Percentiles rank a stretch among this genome's conserved stretches.
Evolutionary conservation across 2,329 filamentous ascomycete species (phyloP).

Genomic region (Neonectria ditissima): DNA sequence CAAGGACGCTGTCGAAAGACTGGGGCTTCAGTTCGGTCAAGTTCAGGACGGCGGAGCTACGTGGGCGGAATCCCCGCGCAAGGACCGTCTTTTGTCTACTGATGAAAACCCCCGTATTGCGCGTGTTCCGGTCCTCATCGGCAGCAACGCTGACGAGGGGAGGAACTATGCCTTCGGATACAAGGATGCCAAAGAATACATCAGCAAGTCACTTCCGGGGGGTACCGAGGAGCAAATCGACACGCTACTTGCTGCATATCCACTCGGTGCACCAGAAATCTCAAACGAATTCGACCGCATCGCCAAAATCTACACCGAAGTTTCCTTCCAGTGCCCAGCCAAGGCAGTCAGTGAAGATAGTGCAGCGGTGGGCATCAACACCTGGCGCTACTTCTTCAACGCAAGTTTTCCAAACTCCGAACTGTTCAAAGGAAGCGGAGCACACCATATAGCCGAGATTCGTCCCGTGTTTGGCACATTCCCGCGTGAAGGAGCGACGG

Average conservation of each 20-base stretch:
- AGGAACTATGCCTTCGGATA: conserved; percentile 22
- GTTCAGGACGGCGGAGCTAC: conserved; percentile 40
- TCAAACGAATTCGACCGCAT: conserved; percentile 35
- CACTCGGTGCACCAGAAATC: conserved; percentile 31
- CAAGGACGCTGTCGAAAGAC: conserved; percentile 31
- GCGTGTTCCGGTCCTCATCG: conserved; percentile 40
- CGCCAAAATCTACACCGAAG: conserved; percentile 36
- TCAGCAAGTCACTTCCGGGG: not conserved
- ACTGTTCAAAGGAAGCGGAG: conserved; percentile 52
- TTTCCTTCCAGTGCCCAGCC: conserved; percentile 38
- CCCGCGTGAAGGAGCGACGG: conserved; percentile 26
- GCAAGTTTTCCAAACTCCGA: conserved; percentile 61
- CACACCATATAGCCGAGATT: conserved; percentile 61
- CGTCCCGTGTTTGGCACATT: conserved; percentile 58
- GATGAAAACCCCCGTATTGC: conserved; percentile 27
- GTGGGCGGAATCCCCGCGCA: conserved; percentile 29
- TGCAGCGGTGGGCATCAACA: conserved; percentile 47
- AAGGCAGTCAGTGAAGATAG: conserved; percentile 48
- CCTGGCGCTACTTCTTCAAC: conserved; percentile 60
- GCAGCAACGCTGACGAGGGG: conserved; percentile 41
- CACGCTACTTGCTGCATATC: conserved; percentile 27
- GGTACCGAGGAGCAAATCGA: not conserved
- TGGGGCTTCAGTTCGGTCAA: conserved; percentile 36
- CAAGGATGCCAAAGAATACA: not conserved
- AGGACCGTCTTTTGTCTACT: conserved; percentile 28